Conservation (phyloP, 78 protist genomes). For the Dictyostelium firmibasis region DNA sequence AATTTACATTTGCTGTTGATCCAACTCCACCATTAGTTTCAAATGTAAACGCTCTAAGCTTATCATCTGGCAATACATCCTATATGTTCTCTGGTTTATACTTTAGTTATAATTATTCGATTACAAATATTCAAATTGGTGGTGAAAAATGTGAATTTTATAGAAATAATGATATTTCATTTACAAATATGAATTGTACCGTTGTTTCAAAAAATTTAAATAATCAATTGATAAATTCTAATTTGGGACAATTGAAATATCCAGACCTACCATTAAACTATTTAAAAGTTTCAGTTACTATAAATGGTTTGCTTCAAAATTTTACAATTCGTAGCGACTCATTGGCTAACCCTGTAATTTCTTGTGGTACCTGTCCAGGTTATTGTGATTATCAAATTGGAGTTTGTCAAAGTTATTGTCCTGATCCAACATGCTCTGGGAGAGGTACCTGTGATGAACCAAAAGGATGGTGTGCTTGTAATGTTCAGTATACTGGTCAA, state of each 20-base stretch:
- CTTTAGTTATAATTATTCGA: background rate
- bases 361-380: background rate
- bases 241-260: background rate
- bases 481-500: background rate
- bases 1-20: background rate
- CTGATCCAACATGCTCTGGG: background rate
- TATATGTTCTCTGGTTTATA: background rate
- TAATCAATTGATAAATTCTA: background rate
- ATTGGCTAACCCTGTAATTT: background rate
- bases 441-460: background rate
- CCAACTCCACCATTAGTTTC: background rate
- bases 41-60: background rate
- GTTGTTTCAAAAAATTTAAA: background rate
- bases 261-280: background rate
- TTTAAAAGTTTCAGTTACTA: background rate
- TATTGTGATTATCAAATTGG: constrained; percentile 8
- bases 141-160: background rate
- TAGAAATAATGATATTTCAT: background rate
- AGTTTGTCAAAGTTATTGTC: background rate
- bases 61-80: too few species aligned
- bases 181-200: background rate
- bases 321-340: background rate
- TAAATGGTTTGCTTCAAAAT: background rate
- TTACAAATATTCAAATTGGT: background rate
- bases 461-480: background rate